Evolutionary conservation across 2,329 filamentous ascomycete genomes (phyloP).

Genomic region (Nigrograna mackinnonii): DNA sequence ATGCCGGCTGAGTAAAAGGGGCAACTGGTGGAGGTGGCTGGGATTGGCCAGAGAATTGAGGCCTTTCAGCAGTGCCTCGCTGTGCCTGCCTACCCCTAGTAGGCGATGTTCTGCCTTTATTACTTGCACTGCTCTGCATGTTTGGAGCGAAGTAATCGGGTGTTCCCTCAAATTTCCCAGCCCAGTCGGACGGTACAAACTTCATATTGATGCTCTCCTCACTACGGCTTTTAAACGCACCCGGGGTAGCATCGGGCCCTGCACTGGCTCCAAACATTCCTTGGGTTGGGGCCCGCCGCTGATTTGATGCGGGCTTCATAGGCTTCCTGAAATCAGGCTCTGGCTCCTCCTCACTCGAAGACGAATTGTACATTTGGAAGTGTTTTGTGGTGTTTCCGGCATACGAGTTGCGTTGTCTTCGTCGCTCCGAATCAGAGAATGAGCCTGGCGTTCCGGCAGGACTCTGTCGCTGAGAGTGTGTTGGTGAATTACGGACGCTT

Average conservation of each 20-base stretch:
- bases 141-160: conserved; percentile 47
- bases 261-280: background rate
- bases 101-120: conserved; percentile 32
- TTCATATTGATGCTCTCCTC: conserved; percentile 54
- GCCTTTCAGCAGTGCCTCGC: conserved; percentile 22
- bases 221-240: conserved; percentile 48
- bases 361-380: conserved; percentile 32
- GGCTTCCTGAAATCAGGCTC: conserved; percentile 21
- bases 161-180: conserved; percentile 48
- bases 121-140: conserved; percentile 22
- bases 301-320: conserved; percentile 17
- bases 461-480: conserved; percentile 21
- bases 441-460: conserved; percentile 26
- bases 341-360: conserved; percentile 33
- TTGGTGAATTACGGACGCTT: conserved; percentile 56
- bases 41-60: conserved; percentile 15
- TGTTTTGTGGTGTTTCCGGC: conserved; percentile 19
- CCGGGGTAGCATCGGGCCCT: conserved; percentile 20
- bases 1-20: conserved; percentile 17
- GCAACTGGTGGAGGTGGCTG: conserved; percentile 24
- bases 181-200: conserved; percentile 51
- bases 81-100: conserved; percentile 31
- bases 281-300: conserved; percentile 5
- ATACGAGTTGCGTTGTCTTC: conserved; percentile 28
- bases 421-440: conserved; percentile 34